These are phyloP conservation scores for Gossypium anomalum DNA, from an alignment of 345 rosid genomes.

Conservation along the genomic window DNA sequence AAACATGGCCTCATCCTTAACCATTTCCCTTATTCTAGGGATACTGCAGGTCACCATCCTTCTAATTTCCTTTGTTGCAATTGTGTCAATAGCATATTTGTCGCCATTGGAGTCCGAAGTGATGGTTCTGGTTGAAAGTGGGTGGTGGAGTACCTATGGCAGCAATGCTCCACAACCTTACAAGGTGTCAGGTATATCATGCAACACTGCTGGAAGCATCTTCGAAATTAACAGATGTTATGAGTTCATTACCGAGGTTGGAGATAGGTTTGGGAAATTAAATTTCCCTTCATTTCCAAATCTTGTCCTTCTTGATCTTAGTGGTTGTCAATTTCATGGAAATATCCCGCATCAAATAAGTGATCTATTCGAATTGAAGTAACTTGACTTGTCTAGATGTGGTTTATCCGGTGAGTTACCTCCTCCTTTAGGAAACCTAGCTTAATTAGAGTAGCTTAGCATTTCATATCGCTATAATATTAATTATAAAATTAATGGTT, in stretches of 20 bases:
- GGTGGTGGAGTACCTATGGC: background rate
- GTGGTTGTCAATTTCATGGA: background rate
- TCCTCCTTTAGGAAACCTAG: background rate
- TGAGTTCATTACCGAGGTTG: background rate
- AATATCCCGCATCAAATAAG: background rate
- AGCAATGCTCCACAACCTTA: background rate
- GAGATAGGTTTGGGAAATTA: no score
- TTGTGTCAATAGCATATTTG: no score
- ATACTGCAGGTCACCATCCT: no score
- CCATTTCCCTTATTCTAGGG: no score
- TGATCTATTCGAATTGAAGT: background rate
- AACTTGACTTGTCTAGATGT: background rate
- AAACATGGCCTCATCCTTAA: no score
- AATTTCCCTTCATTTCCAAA: no score
- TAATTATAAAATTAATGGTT: no score
- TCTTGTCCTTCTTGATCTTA: background rate
- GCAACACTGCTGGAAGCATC: slow-evolving; percentile 1
- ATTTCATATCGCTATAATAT: no score
- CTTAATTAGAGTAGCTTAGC: background rate
- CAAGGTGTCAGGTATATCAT: background rate
- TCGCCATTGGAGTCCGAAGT: no score
- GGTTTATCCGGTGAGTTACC: background rate
- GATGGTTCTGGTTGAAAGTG: background rate
- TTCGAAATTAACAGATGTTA: background rate
- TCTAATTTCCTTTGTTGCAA: background rate